Evolutionary conservation across 768 basidiomycete genomes (phyloP), one percentile per base, ranked within the genome.

Genomic region (Kondoa malvinella): DNA sequence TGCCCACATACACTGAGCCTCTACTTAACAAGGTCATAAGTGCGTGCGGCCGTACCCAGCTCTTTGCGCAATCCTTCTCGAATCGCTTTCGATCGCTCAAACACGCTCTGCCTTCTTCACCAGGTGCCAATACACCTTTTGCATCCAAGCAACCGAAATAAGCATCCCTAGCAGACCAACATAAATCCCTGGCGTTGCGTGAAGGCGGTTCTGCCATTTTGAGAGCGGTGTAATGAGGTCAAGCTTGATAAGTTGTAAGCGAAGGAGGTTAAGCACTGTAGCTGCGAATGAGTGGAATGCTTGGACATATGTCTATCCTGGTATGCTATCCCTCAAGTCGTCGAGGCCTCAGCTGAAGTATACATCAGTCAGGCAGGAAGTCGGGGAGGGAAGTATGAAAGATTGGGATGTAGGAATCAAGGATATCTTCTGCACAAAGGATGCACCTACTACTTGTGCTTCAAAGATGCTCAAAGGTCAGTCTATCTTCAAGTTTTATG

Each of bases 361-460:
- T 50, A 21, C 40, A 8, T 8, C 21, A 50, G 40, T 50, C 8
- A 50, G 40, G 12, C 40, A 50, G n/a, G n/a, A n/a, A 50, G 40
- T 50, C 8, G 12, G 21, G 21, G 40, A 50, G 40, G 40, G 40
- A 8, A 50, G 21, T 8, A 8, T 50, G 12, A 50, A 50, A 50
- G 40, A 50, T 50, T 50, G 40, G 40, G 40, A 50, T 50, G 25
- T 66, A 4, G 66, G 30, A 15, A 26, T 33, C 31, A 61, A 96
- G 77, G 90, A 92, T 71, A 90, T 89, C 73, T 91, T 96, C 66
- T 85, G 86, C 64, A 89, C 88, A 0, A 69, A 75, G 0, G 77
- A 77, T 1, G 80, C 86, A 72, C 83, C 83, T 0, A 86, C 85
- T 2, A 87, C 88, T 40, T 90, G 89, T 74, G 85, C 88, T 1